Percentiles rank a stretch among this genome's conserved stretches.
Evolutionary conservation across 2,329 filamentous ascomycete genomes (phyloP).

Genomic region (Lachnellula suecica): DNA sequence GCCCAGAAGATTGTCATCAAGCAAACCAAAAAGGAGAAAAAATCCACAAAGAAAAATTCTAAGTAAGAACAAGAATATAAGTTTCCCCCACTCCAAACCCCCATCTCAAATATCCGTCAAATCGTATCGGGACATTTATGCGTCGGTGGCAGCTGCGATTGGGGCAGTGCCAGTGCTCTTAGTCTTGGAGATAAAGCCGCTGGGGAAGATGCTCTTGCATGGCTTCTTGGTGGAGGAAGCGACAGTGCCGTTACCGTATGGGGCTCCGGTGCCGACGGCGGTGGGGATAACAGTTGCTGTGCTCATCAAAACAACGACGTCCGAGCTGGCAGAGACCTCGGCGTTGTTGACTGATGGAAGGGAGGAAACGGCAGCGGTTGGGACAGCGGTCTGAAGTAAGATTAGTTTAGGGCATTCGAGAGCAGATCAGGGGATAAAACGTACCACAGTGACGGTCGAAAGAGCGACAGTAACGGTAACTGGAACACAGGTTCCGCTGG

Average conservation of each 20-base stretch:
- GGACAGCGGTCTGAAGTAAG: conserved; percentile 4
- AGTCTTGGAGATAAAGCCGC: conserved; percentile 25
- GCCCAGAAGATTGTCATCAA: neutral
- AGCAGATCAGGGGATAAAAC: conserved; percentile 1
- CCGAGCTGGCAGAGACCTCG: conserved; percentile 6
- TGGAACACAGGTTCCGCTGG: conserved; percentile 6
- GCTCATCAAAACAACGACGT: conserved; percentile 12
- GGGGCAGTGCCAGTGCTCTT: conserved; percentile 16
- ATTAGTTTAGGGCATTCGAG: neutral
- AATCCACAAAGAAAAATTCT: no score
- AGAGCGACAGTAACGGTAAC: conserved; percentile 30
- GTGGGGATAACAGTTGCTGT: conserved; percentile 29
- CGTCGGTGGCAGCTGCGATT: conserved; percentile 8
- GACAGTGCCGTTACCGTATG: conserved; percentile 27
- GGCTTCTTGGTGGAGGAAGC: conserved; percentile 21
- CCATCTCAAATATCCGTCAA: neutral
- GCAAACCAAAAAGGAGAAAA: conserved; percentile 5
- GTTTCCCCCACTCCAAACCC: neutral
- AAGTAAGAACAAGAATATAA: conserved; percentile 16
- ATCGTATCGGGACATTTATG: neutral
- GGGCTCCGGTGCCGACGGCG: conserved; percentile 14
- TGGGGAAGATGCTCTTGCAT: conserved; percentile 25
- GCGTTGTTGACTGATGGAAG: conserved; percentile 1
- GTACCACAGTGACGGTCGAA: conserved; percentile 30
- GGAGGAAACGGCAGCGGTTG: conserved; percentile 3